Conservation (phyloP, 208 protist species). For the Acanthamoeba sp. region DNA sequence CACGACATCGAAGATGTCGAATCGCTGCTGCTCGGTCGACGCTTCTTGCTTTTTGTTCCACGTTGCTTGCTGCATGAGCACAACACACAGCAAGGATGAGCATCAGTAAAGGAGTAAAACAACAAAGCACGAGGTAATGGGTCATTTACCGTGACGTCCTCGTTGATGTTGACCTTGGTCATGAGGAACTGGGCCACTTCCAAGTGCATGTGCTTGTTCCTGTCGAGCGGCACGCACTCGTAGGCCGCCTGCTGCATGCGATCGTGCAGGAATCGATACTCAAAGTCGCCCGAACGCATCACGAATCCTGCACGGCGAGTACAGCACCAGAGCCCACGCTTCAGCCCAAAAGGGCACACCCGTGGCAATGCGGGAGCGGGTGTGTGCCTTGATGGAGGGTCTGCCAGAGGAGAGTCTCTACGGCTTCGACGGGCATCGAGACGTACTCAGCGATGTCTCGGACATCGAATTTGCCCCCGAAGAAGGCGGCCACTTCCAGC, state of each 20-base stretch:
- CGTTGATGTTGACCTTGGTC: slow-evolving; percentile 32
- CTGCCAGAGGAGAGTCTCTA: slow-evolving; percentile 23
- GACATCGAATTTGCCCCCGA: slow-evolving; percentile 59
- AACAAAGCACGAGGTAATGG: not conserved
- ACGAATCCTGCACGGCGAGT: not conserved
- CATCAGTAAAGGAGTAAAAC: not conserved
- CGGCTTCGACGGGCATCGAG: not conserved
- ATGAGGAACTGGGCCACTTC: slow-evolving; percentile 46
- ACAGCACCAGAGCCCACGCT: not conserved
- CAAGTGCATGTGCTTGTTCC: slow-evolving; percentile 54
- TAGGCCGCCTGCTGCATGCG: slow-evolving; percentile 59
- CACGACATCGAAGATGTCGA: slow-evolving; percentile 58
- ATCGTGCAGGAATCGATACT: slow-evolving; percentile 73
- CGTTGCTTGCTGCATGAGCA: not conserved
- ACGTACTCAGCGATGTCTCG: slow-evolving; percentile 45
- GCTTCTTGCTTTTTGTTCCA: not conserved
- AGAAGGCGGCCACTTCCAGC: slow-evolving; percentile 57
- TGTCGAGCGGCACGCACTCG: slow-evolving; percentile 1
- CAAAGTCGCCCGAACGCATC: slow-evolving; percentile 50
- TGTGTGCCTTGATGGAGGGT: slow-evolving; percentile 18
- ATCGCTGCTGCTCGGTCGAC: slow-evolving; percentile 14
- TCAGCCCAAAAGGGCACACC: no score
- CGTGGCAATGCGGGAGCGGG: not conserved
- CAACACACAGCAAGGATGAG: not conserved
- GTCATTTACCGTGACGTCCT: not conserved